Evolutionary conservation across 2,329 filamentous ascomycete genomes (phyloP).

Genomic region (Huntiella abstrusa): DNA sequence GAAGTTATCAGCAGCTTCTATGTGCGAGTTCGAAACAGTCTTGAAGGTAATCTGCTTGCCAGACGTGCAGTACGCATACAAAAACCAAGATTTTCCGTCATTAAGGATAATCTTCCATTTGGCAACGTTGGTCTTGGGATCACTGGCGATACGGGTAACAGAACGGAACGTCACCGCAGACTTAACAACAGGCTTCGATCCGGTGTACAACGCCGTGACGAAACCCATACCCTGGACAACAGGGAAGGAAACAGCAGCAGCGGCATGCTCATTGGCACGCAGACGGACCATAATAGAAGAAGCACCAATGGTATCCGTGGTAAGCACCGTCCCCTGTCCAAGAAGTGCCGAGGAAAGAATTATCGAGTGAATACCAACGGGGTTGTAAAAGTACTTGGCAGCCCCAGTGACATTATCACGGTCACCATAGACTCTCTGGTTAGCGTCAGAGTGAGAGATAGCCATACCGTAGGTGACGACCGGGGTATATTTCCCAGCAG

Average conservation of each 20-base stretch:
- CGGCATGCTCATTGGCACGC: conserved; percentile 28
- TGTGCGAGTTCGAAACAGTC: conserved; percentile 43
- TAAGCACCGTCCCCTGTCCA: conserved; percentile 35
- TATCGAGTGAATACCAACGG: conserved; percentile 63
- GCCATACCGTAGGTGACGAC: conserved; percentile 37
- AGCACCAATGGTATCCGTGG: conserved; percentile 33
- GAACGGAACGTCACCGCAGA: conserved; percentile 55
- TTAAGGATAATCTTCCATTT: conserved; percentile 62
- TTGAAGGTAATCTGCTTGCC: conserved; percentile 47
- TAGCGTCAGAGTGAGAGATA: conserved; percentile 52
- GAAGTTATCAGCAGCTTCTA: conserved; percentile 49
- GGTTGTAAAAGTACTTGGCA: conserved; percentile 57
- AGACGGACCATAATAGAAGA: conserved; percentile 52
- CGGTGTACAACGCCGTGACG: conserved; percentile 58
- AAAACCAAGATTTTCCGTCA: conserved; percentile 56
- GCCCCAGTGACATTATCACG: conserved; percentile 36
- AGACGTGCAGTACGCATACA: conserved; percentile 50
- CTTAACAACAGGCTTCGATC: conserved; percentile 52
- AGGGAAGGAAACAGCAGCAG: conserved; percentile 53
- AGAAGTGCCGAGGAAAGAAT: conserved; percentile 65
- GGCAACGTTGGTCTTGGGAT: conserved; percentile 42
- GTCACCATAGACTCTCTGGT: conserved; percentile 48
- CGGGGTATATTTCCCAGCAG: conserved; percentile 36
- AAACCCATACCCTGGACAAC: conserved; percentile 81
- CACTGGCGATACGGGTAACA: conserved; percentile 37